Evolutionary conservation across 1,284 basidiomycete species (phyloP), one percentile per base, ranked within the genome.

Genomic region (Cronartium quercuum): DNA sequence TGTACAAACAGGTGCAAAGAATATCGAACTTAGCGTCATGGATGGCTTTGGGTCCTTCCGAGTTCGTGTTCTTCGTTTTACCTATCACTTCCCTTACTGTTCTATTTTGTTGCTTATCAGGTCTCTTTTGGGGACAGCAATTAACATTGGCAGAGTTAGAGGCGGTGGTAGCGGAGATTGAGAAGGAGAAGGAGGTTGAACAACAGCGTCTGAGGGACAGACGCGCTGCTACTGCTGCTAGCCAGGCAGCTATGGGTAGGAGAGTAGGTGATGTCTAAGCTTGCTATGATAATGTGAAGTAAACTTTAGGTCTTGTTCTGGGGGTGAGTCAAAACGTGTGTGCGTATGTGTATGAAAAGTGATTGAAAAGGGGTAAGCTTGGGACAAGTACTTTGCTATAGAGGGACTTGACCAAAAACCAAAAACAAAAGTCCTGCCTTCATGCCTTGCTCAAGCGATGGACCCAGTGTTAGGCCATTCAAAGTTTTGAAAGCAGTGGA

Each of bases 1-100:
- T 37, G 96, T 99, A 1, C 96, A 98, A 84, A 98, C 96, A 0
- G 96, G 96, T 34, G 96, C 96, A 3, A 98, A 98, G 86, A 99
- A 98, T 83, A 97, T 98, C 78, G 94, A 98, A 82, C 92, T 98
- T 78, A 94, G 90, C 78, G 91, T 97, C 64, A 94, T 97, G 91
- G 92, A 95, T 82, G 63, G 64, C 5, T 66, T 74, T 35, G 41
- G 21, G 34, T 60, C 66, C n/a, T 41, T 58, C 21, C 15, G 65
- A 66, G 68, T 57, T 35, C 40, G 64, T 51, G 15, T 24, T 66
- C 13, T 12, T 13, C 38, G 42, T 69, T 7, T 35, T 57, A 44
- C 35, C 3, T n/a, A n/a, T n/a, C n/a, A 44, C 10, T 18, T 57
- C 29, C 34, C 41, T 24, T 18, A 24, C 63, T 44, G 12, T 18